Evolutionary conservation across 2,329 filamentous ascomycete genomes (phyloP), one percentile per base, ranked within the genome.

Genomic region (Fusarium sp.): DNA sequence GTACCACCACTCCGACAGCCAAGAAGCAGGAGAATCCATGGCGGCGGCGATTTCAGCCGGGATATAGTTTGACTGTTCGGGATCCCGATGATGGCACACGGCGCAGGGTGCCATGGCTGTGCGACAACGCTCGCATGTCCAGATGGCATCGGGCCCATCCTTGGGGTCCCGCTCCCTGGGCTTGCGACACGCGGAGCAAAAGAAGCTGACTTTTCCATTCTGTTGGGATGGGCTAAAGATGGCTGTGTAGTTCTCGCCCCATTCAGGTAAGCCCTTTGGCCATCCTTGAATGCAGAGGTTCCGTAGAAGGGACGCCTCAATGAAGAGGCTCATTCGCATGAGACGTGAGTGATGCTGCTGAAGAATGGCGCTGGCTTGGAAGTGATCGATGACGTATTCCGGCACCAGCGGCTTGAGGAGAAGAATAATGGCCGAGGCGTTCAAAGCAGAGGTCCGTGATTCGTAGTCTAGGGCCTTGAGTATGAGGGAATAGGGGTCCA

Each of bases 281-380:
- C 89, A 91, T 22, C 88, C 88, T n/a, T 83, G 82, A 14, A 90
- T 83, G 76, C 88, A 91, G 10, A 92, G 80, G 59, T 92, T 92
- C 3, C 91, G 89, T 18, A 92, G 83, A 1, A 91, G 84, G 0
- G 90, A 85, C 0, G 91, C 90, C 76, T 92, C 89, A 24, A 88
- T 84, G 76, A 92, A 92, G 39, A 91, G 85, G 27, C 85, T 83
- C 86, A 92, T 89, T 61, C 83, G 84, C 84, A 88, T 89, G 2
- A 92, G 86, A 0, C 91, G 89, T 6, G 84, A 82, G 75, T 92
- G 90, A 62, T 92, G 89, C 68, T 92, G 89, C 10, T 87, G 85
- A 2, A 92, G 80, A 29, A 92, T 87, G 14, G 88, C 88, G 6
- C 83, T 82, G 2, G 90, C 89, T 72, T 90, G 89, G 69, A 88